Evolutionary conservation across 306 rosid genomes (phyloP).

Genomic region (Rosa rugosa): DNA sequence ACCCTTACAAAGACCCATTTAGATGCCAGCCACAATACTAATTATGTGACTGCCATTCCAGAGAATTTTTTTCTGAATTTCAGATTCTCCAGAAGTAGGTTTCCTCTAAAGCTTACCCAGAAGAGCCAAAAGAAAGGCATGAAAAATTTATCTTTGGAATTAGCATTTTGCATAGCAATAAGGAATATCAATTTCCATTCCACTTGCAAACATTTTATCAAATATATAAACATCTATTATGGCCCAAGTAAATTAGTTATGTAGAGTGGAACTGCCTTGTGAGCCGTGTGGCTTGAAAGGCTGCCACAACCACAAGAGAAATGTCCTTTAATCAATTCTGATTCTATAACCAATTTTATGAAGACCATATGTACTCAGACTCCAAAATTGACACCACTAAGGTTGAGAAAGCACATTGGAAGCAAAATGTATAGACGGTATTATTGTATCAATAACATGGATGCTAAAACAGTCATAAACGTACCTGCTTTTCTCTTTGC

Average conservation of each 20-base stretch:
- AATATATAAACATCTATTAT: not conserved
- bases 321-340: not conserved
- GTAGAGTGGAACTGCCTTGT: not conserved
- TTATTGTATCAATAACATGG: not conserved
- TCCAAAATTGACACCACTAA: constrained; percentile 6
- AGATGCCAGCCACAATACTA: not conserved
- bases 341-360: not conserved
- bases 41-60: not conserved
- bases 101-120: not conserved
- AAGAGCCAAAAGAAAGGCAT: not conserved
- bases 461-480: constrained; percentile 15
- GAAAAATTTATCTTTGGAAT: not conserved
- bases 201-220: not conserved
- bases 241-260: not conserved
- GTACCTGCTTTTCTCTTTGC: constrained; percentile 88
- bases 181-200: not conserved
- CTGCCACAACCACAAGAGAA: constrained; percentile 16
- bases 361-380: not conserved
- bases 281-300: not conserved
- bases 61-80: not conserved
- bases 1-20: not conserved
- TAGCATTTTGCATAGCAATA: not conserved
- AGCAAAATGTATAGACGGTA: constrained; percentile 18
- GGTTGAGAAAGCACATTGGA: not conserved
- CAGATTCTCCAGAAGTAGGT: not conserved